Conservation (phyloP, 805 yeast species). For the Pichia nanzhaoensis region DNA sequence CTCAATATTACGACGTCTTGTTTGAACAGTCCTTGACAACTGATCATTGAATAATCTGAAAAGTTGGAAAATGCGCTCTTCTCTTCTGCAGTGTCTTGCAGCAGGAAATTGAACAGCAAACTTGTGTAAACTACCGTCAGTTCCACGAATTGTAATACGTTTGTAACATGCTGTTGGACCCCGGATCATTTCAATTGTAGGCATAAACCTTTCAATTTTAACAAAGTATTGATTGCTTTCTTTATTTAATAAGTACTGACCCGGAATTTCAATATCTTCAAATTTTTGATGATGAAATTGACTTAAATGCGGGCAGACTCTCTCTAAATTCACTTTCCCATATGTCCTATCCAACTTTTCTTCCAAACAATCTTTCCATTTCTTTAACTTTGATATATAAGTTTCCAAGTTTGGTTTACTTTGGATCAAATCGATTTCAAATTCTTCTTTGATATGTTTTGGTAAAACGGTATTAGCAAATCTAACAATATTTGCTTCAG, state of each 20-base stretch:
- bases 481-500: slow-evolving; percentile 79
- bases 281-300: slow-evolving; percentile 98
- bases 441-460: slow-evolving; percentile 78
- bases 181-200: slow-evolving; percentile 80
- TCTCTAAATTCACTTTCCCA: slow-evolving; percentile 73
- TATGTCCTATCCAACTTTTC: slow-evolving; percentile 85
- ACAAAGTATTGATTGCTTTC: slow-evolving; percentile 88
- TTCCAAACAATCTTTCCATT: slow-evolving; percentile 90
- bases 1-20: slow-evolving; percentile 76
- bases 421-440: slow-evolving; percentile 83
- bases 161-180: slow-evolving; percentile 89
- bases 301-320: slow-evolving; percentile 88
- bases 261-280: slow-evolving; percentile 96
- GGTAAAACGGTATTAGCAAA: slow-evolving; percentile 94
- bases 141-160: slow-evolving; percentile 82
- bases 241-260: slow-evolving; percentile 84
- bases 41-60: slow-evolving; percentile 85
- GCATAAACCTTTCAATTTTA: slow-evolving; percentile 88
- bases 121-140: slow-evolving; percentile 85
- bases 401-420: slow-evolving; percentile 85
- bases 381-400: slow-evolving; percentile 73
- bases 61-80: slow-evolving; percentile 87
- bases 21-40: slow-evolving; percentile 73
- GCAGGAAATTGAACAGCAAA: slow-evolving; percentile 98
- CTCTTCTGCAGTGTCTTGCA: slow-evolving; percentile 94